phyloP scores from a whole-genome alignment of 2,329 filamentous ascomycete genomes.

The Aspergillus tubingensis region DNA sequence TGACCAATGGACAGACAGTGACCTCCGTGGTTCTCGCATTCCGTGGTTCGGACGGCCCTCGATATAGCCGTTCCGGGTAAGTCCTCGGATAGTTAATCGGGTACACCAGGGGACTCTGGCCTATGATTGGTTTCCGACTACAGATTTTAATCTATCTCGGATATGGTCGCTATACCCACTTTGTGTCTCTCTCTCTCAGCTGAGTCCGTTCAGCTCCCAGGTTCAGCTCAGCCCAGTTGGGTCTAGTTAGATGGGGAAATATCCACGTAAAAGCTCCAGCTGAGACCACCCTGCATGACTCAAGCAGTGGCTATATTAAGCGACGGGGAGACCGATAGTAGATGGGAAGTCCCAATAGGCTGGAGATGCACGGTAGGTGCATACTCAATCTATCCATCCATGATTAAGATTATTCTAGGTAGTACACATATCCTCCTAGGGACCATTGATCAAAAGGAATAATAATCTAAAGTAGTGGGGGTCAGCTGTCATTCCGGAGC shows the following conservation, averaged over 20 bases:
- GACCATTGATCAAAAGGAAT: neutral
- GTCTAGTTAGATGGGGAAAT: neutral
- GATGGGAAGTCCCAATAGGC: neutral
- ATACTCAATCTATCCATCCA: no score
- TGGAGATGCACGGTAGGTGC: neutral
- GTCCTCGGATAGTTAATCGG: conserved; percentile 8
- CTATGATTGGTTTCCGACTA: conserved; percentile 4
- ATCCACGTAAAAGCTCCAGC: neutral
- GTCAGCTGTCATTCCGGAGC: neutral
- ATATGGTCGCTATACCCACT: neutral
- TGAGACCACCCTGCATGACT: neutral
- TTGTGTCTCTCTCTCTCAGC: neutral
- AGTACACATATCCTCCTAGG: neutral
- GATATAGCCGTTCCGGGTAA: neutral
- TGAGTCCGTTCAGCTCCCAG: neutral
- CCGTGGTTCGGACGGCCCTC: neutral
- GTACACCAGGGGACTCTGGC: neutral
- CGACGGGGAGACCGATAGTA: neutral
- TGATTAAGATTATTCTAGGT: neutral
- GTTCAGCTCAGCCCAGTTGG: neutral
- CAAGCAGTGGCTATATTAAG: neutral
- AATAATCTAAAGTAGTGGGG: neutral
- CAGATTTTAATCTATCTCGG: neutral
- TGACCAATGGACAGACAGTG: neutral
- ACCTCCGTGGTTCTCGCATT: neutral